Evolutionary conservation across 768 basidiomycete genomes (phyloP).

Genomic region (Boletus rufocinnamomeus): DNA sequence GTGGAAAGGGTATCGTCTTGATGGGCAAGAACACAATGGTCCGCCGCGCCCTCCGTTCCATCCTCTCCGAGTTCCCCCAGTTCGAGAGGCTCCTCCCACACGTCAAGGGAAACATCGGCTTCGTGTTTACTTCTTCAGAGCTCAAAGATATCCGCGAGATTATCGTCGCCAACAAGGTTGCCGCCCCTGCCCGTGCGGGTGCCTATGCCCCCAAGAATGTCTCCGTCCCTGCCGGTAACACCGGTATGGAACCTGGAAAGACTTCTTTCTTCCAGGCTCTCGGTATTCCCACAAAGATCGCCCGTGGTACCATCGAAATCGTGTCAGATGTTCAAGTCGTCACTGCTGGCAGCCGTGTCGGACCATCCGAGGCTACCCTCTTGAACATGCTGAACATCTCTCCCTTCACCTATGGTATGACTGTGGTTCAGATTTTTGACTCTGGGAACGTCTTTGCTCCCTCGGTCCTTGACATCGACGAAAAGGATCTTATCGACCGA

Average conservation of each 20-base stretch:
- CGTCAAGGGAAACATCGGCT: constrained; percentile 97
- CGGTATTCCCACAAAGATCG: constrained; percentile 99
- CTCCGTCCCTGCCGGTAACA: constrained; percentile 92
- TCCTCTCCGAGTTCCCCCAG: constrained; percentile 88
- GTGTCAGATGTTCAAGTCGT: constrained; percentile 97
- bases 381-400: constrained; percentile 99
- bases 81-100: constrained; percentile 96
- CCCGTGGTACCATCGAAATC: constrained; percentile 99
- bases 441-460: constrained; percentile 90
- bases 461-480: constrained; percentile 89
- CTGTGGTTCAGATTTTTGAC: constrained; percentile 95
- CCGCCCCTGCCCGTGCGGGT: constrained; percentile 98
- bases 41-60: constrained; percentile 91
- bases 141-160: constrained; percentile 94
- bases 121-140: constrained; percentile 93
- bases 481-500: constrained; percentile 85
- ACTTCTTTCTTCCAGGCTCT: constrained; percentile 99
- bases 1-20: constrained; percentile 93
- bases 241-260: constrained; percentile 99
- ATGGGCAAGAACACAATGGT: constrained; percentile 99
- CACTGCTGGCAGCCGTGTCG: constrained; percentile 88
- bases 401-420: constrained; percentile 99
- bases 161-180: constrained; percentile 96
- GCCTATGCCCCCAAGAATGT: constrained; percentile 94
- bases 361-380: constrained; percentile 94